phyloP scores from a whole-genome alignment of 495 filamentous ascomycete species.

The Endocarpon pusillum region DNA sequence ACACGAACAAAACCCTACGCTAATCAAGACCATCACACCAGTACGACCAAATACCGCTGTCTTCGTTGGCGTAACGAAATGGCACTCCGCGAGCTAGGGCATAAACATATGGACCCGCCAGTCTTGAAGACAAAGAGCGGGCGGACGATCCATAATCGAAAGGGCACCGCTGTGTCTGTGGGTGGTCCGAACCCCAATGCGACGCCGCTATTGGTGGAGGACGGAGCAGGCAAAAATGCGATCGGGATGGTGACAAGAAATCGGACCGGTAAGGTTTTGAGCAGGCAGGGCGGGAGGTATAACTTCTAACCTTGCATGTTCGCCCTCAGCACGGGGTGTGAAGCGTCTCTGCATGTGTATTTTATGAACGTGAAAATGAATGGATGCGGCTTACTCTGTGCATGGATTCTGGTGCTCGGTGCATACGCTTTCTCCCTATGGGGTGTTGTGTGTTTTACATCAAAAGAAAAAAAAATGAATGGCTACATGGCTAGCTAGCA shows the following conservation, averaged over 20 bases:
- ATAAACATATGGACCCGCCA: constrained; percentile 65
- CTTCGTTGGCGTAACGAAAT: constrained; percentile 67
- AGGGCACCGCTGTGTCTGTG: constrained; percentile 17
- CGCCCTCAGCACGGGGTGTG: too few relatives aligned
- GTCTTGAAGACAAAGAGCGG: constrained; percentile 44
- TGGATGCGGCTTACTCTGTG: too few relatives aligned
- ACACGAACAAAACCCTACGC: constrained; percentile 59
- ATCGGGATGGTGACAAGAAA: constrained; percentile 25
- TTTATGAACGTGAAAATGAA: too few relatives aligned
- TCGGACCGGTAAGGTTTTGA: constrained; percentile 29
- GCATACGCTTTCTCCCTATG: too few relatives aligned
- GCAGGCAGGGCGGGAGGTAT: constrained; percentile 31
- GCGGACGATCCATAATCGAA: constrained; percentile 28
- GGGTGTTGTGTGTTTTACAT: too few relatives aligned
- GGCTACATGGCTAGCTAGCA: too few relatives aligned
- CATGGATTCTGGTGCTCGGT: too few relatives aligned
- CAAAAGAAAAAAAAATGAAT: too few relatives aligned
- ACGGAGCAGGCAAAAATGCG: constrained; percentile 4
- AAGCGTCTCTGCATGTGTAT: too few relatives aligned
- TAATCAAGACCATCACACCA: constrained; percentile 20
- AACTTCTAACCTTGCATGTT: constrained; percentile 14
- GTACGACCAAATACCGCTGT: constrained; percentile 42
- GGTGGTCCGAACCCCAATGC: too few relatives aligned
- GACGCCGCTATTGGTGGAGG: constrained; percentile 2
- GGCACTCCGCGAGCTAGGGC: constrained; percentile 58